phyloP scores from a whole-genome alignment of 2,329 filamentous ascomycete genomes.

The Paramyrothecium roridum region DNA sequence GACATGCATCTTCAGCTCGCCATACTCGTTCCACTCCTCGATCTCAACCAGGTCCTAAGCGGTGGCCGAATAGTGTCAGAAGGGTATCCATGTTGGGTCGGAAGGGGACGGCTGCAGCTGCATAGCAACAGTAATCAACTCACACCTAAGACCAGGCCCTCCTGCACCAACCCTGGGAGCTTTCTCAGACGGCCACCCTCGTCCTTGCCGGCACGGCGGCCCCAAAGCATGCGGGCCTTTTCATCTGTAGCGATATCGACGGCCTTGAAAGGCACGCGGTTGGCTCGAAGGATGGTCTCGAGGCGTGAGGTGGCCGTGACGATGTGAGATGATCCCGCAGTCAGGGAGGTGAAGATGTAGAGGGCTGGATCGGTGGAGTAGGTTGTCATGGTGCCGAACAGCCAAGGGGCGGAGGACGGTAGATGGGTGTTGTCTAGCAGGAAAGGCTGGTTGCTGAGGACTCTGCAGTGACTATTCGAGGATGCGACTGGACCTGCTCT shows the following conservation, averaged over 20 bases:
- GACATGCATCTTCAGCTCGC: constrained; percentile 86
- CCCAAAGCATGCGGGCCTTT: constrained; percentile 84
- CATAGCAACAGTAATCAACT: constrained; percentile 30
- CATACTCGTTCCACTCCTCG: constrained; percentile 99
- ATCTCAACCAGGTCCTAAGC: constrained; percentile 83
- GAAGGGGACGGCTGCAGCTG: no score
- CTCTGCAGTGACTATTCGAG: no score
- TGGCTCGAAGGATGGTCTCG: constrained; percentile 93
- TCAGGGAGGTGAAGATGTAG: constrained; percentile 95
- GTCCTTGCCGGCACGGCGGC: constrained; percentile 74
- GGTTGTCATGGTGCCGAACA: constrained; percentile 29
- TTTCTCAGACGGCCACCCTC: constrained; percentile 63
- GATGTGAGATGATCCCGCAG: constrained; percentile 92
- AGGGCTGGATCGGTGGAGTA: constrained; percentile 66
- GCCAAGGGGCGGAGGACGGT: background rate
- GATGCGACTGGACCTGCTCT: no score
- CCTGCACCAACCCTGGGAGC: constrained; percentile 84
- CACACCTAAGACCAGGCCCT: constrained; percentile 81
- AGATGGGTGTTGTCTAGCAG: no score
- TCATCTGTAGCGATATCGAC: constrained; percentile 90
- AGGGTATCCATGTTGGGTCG: no score
- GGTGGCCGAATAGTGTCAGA: background rate
- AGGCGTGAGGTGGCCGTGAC: constrained; percentile 93
- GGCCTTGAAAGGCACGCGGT: constrained; percentile 89
- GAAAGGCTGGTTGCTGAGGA: no score